A percentile compares a stretch with the other conserved stretches of the same genome.
Evolutionary conservation across 495 filamentous ascomycete species (phyloP).

Genomic region (Lophium mytilinum): DNA sequence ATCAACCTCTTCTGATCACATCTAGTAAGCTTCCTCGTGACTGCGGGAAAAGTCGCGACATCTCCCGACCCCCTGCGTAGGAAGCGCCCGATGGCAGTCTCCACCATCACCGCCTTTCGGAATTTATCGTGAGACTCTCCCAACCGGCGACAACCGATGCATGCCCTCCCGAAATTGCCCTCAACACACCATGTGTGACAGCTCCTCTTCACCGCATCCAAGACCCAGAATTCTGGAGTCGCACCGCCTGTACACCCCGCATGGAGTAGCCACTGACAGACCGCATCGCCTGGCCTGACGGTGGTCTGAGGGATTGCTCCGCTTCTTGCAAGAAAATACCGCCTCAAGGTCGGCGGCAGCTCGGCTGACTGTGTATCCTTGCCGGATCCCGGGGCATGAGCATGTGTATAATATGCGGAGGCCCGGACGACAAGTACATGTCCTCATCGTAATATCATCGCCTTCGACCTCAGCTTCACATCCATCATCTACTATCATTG

Average conservation of each 20-base stretch:
- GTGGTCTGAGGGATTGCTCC: neutral
- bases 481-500: neutral
- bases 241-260: neutral
- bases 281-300: neutral
- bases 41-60: neutral
- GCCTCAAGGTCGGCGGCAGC: neutral
- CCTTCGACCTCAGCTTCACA: neutral
- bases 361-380: neutral
- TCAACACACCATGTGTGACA: neutral
- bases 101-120: slow-evolving; percentile 1
- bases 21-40: neutral
- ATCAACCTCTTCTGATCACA: neutral
- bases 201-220: neutral
- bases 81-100: neutral
- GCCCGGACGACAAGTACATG: neutral
- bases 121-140: neutral
- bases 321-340: neutral
- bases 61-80: neutral
- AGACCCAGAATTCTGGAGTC: neutral
- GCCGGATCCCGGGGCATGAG: neutral
- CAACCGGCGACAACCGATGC: neutral
- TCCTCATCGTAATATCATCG: neutral
- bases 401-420: neutral
- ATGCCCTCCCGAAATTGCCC: neutral
- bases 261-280: neutral